Evolutionary conservation across 2,329 filamentous ascomycete species (phyloP).

Genomic region (Hymenoscyphus albidus): DNA sequence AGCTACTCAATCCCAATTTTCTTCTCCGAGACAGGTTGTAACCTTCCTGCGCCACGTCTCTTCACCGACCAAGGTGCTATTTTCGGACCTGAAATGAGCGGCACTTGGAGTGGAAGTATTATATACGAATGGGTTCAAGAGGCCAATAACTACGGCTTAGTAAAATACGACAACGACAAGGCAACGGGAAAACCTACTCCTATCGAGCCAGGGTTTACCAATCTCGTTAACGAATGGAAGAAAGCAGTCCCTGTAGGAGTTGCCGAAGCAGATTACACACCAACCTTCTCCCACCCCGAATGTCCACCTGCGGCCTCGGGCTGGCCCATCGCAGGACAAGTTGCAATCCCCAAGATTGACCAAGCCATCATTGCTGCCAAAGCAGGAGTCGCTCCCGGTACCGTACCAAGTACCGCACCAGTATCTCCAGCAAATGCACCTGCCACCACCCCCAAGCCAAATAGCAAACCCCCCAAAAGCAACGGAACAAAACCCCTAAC

Average conservation of each 20-base stretch:
- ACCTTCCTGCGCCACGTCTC: slow-evolving; percentile 54
- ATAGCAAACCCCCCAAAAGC: too few species aligned
- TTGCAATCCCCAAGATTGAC: slow-evolving; percentile 65
- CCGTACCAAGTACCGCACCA: neutral
- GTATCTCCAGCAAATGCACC: neutral
- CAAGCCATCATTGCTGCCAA: slow-evolving; percentile 11
- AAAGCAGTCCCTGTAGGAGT: slow-evolving; percentile 63
- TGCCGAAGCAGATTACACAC: slow-evolving; percentile 58
- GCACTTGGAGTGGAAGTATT: slow-evolving; percentile 70
- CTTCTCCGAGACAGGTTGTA: slow-evolving; percentile 88
- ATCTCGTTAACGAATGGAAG: slow-evolving; percentile 73
- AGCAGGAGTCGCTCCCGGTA: neutral
- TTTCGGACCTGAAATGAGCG: slow-evolving; percentile 68
- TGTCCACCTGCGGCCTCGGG: slow-evolving; percentile 69
- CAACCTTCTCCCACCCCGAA: slow-evolving; percentile 56
- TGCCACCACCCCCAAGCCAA: neutral
- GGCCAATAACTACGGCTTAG: slow-evolving; percentile 74
- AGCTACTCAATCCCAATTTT: slow-evolving; percentile 72
- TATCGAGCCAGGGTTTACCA: slow-evolving; percentile 70
- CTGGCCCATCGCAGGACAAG: slow-evolving; percentile 70
- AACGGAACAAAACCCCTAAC: too few species aligned
- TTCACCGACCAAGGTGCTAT: slow-evolving; percentile 74
- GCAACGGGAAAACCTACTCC: slow-evolving; percentile 62
- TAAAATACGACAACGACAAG: slow-evolving; percentile 66
- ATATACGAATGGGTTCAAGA: slow-evolving; percentile 91